These are phyloP conservation scores for Yarrowia sp. DNA, from an alignment of 805 yeast species.

Conservation along the genomic window DNA sequence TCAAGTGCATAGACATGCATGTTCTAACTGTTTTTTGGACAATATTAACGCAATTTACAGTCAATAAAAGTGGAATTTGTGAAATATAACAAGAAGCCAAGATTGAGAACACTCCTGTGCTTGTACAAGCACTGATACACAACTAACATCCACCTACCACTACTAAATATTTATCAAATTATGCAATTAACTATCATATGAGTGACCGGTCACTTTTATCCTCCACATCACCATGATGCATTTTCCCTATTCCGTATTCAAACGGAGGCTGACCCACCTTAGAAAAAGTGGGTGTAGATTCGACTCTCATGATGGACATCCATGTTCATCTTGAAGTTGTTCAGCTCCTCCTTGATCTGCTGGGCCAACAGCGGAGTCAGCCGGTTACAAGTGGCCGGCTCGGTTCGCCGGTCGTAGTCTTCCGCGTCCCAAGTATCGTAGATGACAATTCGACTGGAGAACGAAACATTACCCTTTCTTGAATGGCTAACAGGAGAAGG, in stretches of 20 bases:
- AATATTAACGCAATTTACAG: too few species aligned
- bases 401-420: conserved; percentile 92
- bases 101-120: too few species aligned
- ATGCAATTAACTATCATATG: background rate
- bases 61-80: too few species aligned
- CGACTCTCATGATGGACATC: conserved; percentile 73
- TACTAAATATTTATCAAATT: too few species aligned
- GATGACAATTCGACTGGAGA: conserved; percentile 76
- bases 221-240: background rate
- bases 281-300: conserved; percentile 81
- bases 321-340: conserved; percentile 76
- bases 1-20: too few species aligned
- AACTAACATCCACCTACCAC: too few species aligned
- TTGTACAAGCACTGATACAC: too few species aligned
- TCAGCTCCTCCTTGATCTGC: conserved; percentile 79
- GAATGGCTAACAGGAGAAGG: background rate
- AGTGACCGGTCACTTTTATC: background rate
- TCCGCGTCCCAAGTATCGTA: conserved; percentile 79
- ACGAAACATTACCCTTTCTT: conserved; percentile 44
- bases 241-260: background rate
- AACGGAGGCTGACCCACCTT: conserved; percentile 27
- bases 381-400: conserved; percentile 86
- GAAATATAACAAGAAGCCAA: too few species aligned
- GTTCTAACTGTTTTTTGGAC: too few species aligned
- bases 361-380: conserved; percentile 84